Evolutionary conservation across 495 filamentous ascomycete genomes (phyloP).

Genomic region (Cercophora newfieldiana): DNA sequence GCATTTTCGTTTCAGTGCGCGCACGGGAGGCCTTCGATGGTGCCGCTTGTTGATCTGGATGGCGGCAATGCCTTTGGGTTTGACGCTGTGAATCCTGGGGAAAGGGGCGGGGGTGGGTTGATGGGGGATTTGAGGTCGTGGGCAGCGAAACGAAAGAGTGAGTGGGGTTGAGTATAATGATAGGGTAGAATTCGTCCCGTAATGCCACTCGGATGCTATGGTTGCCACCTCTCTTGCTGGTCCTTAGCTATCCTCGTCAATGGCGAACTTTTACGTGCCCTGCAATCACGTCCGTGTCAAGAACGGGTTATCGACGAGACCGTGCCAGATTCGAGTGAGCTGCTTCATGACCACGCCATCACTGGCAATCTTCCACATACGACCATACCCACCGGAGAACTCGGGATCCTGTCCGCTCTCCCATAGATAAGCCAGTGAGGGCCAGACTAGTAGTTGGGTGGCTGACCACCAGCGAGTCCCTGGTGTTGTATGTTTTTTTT

Average conservation of each 20-base stretch:
- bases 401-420: constrained; percentile 55
- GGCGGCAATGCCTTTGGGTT: constrained; percentile 22
- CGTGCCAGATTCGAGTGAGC: no score
- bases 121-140: constrained; percentile 15
- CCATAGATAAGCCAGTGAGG: constrained; percentile 42
- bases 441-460: constrained; percentile 48
- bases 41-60: constrained; percentile 64
- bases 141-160: neutral
- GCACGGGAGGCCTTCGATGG: constrained; percentile 77
- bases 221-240: no score
- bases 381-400: constrained; percentile 47
- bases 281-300: no score
- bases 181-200: no score
- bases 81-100: neutral
- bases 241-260: no score
- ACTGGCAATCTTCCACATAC: constrained; percentile 41
- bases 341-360: no score
- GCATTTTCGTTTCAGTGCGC: constrained; percentile 93
- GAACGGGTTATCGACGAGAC: no score
- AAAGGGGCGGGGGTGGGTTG: constrained; percentile 6
- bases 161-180: neutral
- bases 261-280: no score
- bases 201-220: no score
- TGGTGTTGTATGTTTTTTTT: constrained; percentile 29
- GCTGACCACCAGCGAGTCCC: constrained; percentile 44